Conservation (phyloP, 257 asterid genomes). For the Perilla frutescens region DNA sequence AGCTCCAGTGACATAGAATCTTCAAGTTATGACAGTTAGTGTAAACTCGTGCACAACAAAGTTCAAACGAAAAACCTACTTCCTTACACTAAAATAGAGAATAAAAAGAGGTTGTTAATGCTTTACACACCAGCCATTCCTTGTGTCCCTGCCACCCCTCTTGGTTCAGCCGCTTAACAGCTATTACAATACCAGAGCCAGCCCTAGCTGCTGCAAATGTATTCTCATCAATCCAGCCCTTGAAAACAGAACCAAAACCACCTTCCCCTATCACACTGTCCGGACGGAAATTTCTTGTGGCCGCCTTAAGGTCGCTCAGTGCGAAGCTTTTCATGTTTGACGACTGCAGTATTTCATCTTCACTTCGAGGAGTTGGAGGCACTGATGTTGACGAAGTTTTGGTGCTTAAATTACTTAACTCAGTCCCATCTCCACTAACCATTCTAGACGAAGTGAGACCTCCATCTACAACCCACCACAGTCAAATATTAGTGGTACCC, state of each 20-base stretch:
- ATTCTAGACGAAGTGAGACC: conserved; percentile 49
- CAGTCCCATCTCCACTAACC: conserved; percentile 52
- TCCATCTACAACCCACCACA: conserved; percentile 24
- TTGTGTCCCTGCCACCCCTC: conserved; percentile 87
- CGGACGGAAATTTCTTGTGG: conserved; percentile 83
- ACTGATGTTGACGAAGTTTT: conserved; percentile 54
- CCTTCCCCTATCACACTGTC: conserved; percentile 88
- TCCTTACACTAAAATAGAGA: not conserved
- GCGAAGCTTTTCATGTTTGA: conserved; percentile 64
- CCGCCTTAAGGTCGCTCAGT: conserved; percentile 64
- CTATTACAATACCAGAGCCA: conserved; percentile 67
- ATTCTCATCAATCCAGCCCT: conserved; percentile 84
- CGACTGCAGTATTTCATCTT: conserved; percentile 64
- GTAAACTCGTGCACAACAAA: not conserved
- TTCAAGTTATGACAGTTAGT: not conserved
- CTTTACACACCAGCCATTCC: conserved; percentile 80
- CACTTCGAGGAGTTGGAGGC: conserved; percentile 64
- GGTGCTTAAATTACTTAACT: conserved; percentile 49
- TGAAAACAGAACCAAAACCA: conserved; percentile 79
- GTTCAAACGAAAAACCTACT: not conserved
- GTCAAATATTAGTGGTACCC: not conserved
- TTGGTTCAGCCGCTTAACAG: conserved; percentile 81
- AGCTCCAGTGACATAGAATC: not conserved
- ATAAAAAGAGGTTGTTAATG: not conserved
- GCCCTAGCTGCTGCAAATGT: conserved; percentile 64